Evolutionary conservation across 2,329 filamentous ascomycete species (phyloP), one percentile per base, ranked within the genome.

Genomic region (Aspergillus caelatus): DNA sequence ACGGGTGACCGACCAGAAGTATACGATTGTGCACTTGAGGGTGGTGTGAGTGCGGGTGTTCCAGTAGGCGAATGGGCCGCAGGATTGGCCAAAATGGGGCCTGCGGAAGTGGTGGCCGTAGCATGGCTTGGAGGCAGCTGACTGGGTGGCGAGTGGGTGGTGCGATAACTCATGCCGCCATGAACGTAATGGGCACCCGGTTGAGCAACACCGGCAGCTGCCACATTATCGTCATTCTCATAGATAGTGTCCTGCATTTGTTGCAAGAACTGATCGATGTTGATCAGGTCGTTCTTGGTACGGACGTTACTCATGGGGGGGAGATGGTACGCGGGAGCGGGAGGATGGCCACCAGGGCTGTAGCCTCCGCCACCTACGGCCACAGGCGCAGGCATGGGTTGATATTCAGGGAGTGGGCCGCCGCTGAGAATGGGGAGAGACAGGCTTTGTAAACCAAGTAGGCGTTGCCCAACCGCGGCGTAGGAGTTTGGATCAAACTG

Each of bases 211-310:
- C 92, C 91, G 50, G 91, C 90, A 14, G 88, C 88, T 2, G 92
- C 92, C 36, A 93, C 90, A 57, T 93, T 90, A 71, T 89, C 92
- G 61, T 93, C 89, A 77, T 90, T 96, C 81, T 98, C 95, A 76
- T 98, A 98, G 56, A 98, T 93, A 53, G 94, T 97, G 68, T 91
- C 89, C 80, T 97, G 94, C 85, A 98, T 94, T 80, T 97, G 93
- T 80, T 97, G 93, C 61, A 99, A 87, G 77, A 98, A 92, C 74
- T 93, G 91, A 77, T 98, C 95, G 73, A 98, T 94, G 77, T 96
- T 93, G 76, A 96, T 83, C 50, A 99, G 84, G 76, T 99, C 95
- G 77, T 89, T 93, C 85, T 98, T 97, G 56, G 94, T 97, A 74
- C 94, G 89, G 61, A 96, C 85, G 72, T 93, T 96, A 55, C 89